These are phyloP conservation scores for Schoenoplectus tabernaemontani DNA, from an alignment of 202 grass and related monocot genomes.

Conservation along the genomic window DNA sequence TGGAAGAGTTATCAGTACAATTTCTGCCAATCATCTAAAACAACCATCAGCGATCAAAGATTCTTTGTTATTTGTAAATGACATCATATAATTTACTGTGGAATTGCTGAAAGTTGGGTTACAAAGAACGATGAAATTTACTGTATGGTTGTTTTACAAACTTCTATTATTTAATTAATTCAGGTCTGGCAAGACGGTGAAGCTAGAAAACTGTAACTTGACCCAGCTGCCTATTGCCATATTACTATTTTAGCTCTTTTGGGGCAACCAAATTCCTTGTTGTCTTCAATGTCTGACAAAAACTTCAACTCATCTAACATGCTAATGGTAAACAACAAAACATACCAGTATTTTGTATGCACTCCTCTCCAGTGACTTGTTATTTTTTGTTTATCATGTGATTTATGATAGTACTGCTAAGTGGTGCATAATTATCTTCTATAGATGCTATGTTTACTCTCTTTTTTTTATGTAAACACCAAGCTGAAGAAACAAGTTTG, in stretches of 20 bases:
- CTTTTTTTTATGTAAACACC: background rate
- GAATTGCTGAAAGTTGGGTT: background rate
- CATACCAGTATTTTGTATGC: background rate
- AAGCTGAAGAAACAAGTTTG: background rate
- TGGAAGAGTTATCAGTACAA: constrained; percentile 3
- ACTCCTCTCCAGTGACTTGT: background rate
- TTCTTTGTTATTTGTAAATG: background rate
- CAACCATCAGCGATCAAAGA: background rate
- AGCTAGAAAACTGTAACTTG: background rate
- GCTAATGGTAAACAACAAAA: background rate
- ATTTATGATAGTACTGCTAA: background rate
- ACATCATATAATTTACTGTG: background rate
- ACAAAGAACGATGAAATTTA: background rate
- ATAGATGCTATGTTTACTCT: too few species aligned
- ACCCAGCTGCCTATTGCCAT: background rate
- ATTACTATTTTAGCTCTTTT: background rate
- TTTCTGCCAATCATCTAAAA: background rate
- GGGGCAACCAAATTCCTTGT: constrained; percentile 15
- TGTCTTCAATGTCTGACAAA: background rate
- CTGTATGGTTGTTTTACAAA: background rate
- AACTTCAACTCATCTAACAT: background rate
- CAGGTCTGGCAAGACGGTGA: background rate
- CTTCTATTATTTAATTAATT: background rate
- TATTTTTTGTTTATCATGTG: background rate
- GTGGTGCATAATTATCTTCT: background rate